Evolutionary conservation across 2,329 filamentous ascomycete species (phyloP), one percentile per base, ranked within the genome.

Genomic region (Neurospora crassa): DNA sequence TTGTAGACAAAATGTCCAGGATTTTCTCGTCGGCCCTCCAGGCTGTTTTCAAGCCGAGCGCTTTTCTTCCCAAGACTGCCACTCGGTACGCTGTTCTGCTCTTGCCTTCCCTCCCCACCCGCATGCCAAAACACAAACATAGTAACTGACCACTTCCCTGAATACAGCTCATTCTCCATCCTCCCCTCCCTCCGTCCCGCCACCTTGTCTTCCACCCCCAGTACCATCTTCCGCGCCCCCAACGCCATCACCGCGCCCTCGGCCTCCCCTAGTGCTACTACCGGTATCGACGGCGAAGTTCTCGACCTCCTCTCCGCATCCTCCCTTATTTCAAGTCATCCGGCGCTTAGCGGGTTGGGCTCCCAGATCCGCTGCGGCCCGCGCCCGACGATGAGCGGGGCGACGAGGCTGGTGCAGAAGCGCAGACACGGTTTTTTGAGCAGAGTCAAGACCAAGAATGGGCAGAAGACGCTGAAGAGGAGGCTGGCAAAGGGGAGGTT

Each of bases 341-440:
- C 42, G 42, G 42, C 42, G 42, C 42, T 45, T 45, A 45, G 42
- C 42, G 83, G 80, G 68, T 74, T 69, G 42, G 78, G 79, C 67
- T 78, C 77, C 72, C 87, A 88, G 80, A 80, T 89, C 74, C 85
- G 87, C 70, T 89, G 84, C 81, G 87, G 86, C 1, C 87, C 87
- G 68, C 84, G 87, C 72, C 84, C 87, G 76, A 89, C 86, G 41
- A 85, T 89, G 85, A 84, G 85, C 70, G 80, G 83, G 68, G 80
- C 84, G 70, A 87, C 84, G 70, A 83, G 87, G 43, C 80, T 89
- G 70, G 78, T 89, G 16, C 86, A 88, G 79, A 89, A 89, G 83
- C 83, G 87, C 34, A 83, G 87, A 74, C 84, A 86, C 74, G 88
- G 88, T 0, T 90, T 88, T 75, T 78, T 90, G 68, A 83, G 81